Evolutionary conservation across 2,329 filamentous ascomycete species (phyloP), one percentile per base, ranked within the genome.

Genomic region (Venturia effusa): DNA sequence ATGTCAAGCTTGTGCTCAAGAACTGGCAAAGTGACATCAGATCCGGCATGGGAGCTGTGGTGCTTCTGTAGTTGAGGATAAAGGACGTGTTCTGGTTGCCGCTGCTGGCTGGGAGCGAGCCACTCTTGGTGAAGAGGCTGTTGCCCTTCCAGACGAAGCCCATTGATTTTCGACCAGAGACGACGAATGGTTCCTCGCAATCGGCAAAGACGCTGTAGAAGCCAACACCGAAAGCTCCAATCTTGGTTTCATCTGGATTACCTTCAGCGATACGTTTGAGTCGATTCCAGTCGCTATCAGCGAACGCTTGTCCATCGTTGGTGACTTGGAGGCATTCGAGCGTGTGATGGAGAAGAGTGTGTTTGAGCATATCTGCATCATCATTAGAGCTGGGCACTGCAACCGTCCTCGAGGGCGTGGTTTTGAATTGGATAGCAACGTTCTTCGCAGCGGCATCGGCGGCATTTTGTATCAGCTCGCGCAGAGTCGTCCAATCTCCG

Each of bases 141-240:
- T 97, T 97, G n/a, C 89, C 92, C 75, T 97, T 97, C 95, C 94
- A 99, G 78, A 97, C 99, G 72, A 99, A 99, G 0, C 93, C 93
- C 90, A 99, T 97, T 43, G 92, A 92, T 75, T 96, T 88, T 67
- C 83, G 84, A 0, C 94, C 94, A 0, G 93, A 97, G 68, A 91
- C 94, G 68, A 99, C 89, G 72, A 99, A 97, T 0, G 94, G 94
- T 69, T 97, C 92, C 75, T 99, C 95, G 73, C 93, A 99, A 74
- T 99, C 94, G 66, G 94, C 90, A 74, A 99, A 99, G 45, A 97
- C 93, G 74, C 90, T 96, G 81, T 99, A 99, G 78, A 99, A 99
- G 2, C 94, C 94, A 39, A 99, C 94, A 68, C 94, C 94, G 74
- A 99, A 99, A 3, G 94, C 95, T 63, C 94, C 94, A 70, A 99